phyloP scores from a whole-genome alignment of 306 rosid genomes.

The Corylus heterophylla region DNA sequence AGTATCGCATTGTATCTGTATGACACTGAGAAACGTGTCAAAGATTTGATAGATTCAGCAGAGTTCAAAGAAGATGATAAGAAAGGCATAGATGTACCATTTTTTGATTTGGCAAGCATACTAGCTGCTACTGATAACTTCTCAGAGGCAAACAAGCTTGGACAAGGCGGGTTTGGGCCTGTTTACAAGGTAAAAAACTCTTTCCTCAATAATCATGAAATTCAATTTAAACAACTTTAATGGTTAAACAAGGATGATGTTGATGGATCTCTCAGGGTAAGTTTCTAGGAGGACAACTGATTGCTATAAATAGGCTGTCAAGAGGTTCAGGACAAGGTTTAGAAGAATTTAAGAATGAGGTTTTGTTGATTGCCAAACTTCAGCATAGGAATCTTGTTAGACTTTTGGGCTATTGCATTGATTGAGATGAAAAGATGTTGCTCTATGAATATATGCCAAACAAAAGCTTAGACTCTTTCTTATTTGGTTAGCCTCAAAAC shows the following conservation, averaged over 20 bases:
- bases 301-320: constrained; percentile 23
- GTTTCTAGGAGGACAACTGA: constrained; percentile 9
- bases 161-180: not conserved
- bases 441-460: constrained; percentile 28
- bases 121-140: not conserved
- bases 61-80: constrained; percentile 20
- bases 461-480: constrained; percentile 19
- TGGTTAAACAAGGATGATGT: not conserved
- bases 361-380: constrained; percentile 24
- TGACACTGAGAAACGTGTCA: constrained; percentile 1
- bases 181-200: not conserved
- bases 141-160: not conserved
- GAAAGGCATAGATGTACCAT: constrained; percentile 22
- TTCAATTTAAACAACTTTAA: not conserved
- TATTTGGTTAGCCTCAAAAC: constrained; percentile 8
- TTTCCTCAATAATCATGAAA: not conserved
- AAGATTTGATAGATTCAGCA: not conserved
- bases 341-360: constrained; percentile 23
- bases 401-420: constrained; percentile 22
- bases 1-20: not conserved
- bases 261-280: constrained; percentile 12
- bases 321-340: constrained; percentile 20
- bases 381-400: constrained; percentile 8
- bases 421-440: constrained; percentile 13
- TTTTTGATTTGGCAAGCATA: constrained; percentile 18